Evolutionary conservation across 2,329 filamentous ascomycete species (phyloP).

Genomic region (Sphaceloma murrayae): DNA sequence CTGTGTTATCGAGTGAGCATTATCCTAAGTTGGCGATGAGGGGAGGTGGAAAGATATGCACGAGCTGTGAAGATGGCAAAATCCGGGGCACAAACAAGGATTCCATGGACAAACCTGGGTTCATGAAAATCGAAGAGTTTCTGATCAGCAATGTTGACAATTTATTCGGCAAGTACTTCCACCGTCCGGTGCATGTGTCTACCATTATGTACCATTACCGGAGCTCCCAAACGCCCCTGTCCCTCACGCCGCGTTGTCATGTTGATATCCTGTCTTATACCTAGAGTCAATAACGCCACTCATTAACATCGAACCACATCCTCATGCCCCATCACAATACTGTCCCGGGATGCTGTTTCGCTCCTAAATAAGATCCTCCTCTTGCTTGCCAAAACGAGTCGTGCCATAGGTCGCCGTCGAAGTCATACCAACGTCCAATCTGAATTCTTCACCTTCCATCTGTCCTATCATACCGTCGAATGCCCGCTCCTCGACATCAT

Average conservation of each 20-base stretch:
- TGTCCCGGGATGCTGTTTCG: too few relatives aligned
- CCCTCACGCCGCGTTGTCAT: too few relatives aligned
- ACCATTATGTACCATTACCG: conserved; percentile 7
- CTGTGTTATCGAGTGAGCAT: background rate
- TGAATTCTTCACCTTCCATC: conserved; percentile 18
- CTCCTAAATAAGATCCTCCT: background rate
- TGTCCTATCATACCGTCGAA: conserved; percentile 18
- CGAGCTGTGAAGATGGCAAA: background rate
- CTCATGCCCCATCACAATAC: too few relatives aligned
- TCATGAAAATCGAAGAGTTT: background rate
- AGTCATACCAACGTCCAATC: conserved; percentile 6
- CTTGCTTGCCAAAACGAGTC: too few relatives aligned
- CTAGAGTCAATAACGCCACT: conserved; percentile 4
- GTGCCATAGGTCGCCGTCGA: too few relatives aligned
- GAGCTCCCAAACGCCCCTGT: background rate
- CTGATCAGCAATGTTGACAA: background rate
- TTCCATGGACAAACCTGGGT: background rate
- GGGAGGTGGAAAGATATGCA: background rate
- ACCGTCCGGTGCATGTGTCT: background rate
- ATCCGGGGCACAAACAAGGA: background rate
- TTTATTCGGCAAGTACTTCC: conserved; percentile 1
- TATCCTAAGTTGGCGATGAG: background rate
- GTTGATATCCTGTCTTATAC: background rate
- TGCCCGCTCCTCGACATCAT: conserved; percentile 17
- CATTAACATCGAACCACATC: conserved; percentile 4